Percentiles rank a stretch among this genome's conserved stretches.
Evolutionary conservation across 164 flowering plant species (phyloP).

Genomic region (Nelumbo lutea): DNA sequence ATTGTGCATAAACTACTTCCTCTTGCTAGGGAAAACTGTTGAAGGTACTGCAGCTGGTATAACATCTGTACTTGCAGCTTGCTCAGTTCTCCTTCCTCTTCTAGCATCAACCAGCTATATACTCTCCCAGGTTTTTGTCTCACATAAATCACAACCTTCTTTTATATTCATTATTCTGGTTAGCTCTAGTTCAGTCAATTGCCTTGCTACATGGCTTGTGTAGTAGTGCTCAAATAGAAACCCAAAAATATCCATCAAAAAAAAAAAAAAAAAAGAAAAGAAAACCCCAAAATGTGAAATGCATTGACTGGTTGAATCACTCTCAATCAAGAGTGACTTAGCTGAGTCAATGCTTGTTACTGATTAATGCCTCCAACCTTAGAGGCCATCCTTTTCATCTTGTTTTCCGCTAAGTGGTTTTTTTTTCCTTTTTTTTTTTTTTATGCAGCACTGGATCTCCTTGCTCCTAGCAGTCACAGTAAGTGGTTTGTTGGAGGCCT

Average conservation of each 20-base stretch:
- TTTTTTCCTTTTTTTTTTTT: background rate
- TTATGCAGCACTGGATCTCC: conserved; percentile 80
- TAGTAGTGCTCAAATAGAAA: too few species aligned
- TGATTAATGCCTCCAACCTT: too few species aligned
- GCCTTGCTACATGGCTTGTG: too few species aligned
- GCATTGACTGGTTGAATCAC: too few species aligned
- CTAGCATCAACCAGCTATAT: conserved; percentile 78
- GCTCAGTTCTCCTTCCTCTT: conserved; percentile 80
- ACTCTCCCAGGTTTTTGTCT: conserved; percentile 54
- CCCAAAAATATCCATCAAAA: too few species aligned
- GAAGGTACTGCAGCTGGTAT: conserved; percentile 99
- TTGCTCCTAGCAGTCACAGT: conserved; percentile 67
- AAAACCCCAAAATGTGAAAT: too few species aligned
- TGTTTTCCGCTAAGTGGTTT: background rate
- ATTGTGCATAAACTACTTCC: background rate
- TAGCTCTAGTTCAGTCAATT: too few species aligned
- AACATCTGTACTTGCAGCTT: conserved; percentile 83
- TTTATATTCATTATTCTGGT: background rate
- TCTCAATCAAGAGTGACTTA: too few species aligned
- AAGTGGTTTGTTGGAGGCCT: conserved; percentile 94
- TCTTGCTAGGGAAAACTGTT: conserved; percentile 75
- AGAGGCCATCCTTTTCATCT: background rate
- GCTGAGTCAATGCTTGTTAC: too few species aligned
- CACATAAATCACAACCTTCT: background rate
- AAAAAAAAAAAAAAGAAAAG: too few species aligned